Conservation (phyloP, 2,329 filamentous ascomycete genomes). For the Ascochyta viciae-villosae region DNA sequence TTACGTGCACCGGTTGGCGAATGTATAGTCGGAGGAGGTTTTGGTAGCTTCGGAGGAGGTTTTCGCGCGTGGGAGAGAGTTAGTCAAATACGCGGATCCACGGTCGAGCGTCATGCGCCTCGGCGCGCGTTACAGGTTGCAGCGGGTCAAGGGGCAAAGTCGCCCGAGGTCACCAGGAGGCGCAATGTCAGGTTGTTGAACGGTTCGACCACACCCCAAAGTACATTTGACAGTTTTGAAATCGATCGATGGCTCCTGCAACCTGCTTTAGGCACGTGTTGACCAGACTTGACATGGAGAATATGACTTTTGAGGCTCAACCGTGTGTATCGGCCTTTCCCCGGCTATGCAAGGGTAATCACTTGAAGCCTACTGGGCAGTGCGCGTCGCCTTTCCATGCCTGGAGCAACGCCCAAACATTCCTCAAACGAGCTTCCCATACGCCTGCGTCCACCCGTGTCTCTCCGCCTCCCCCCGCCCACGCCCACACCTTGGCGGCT, state of each 20-base stretch:
- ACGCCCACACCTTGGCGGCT: slow-evolving; percentile 1
- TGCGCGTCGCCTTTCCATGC: slow-evolving; percentile 8
- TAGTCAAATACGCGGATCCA: slow-evolving; percentile 1
- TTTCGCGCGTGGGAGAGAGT: slow-evolving; percentile 2
- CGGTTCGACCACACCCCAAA: background rate
- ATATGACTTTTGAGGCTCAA: background rate
- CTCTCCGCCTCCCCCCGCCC: background rate
- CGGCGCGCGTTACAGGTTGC: background rate
- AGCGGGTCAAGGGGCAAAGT: slow-evolving; percentile 1
- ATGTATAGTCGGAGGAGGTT: slow-evolving; percentile 14
- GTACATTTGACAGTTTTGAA: background rate
- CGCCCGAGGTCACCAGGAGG: background rate
- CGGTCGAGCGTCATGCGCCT: background rate
- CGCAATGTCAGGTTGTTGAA: background rate
- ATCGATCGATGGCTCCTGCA: too few species aligned
- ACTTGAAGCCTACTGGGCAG: background rate
- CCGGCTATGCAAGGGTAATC: background rate
- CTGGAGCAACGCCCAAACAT: background rate
- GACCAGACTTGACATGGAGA: background rate
- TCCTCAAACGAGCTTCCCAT: slow-evolving; percentile 2
- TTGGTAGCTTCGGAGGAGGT: slow-evolving; percentile 13
- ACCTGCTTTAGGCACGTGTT: background rate
- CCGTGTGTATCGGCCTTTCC: background rate
- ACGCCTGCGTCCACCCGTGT: background rate
- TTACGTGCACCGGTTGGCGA: slow-evolving; percentile 8